These are phyloP conservation scores for Firmiana major DNA, from an alignment of 345 rosid genomes.

Conservation along the genomic window DNA sequence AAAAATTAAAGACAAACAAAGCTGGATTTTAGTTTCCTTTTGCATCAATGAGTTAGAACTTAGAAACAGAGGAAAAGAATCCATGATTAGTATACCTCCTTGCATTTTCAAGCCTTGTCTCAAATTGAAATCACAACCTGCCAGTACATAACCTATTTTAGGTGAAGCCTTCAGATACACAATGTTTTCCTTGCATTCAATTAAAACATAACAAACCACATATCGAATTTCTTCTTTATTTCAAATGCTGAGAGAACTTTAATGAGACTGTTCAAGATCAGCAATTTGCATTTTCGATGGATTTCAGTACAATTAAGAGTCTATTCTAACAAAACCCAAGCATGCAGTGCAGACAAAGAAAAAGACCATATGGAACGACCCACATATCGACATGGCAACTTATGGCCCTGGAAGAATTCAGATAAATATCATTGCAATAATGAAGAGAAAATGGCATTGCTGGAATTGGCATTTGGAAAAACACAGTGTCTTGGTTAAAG, in stretches of 20 bases:
- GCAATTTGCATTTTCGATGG: not conserved
- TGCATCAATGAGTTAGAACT: no score
- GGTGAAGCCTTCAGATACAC: not conserved
- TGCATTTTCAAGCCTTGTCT: not conserved
- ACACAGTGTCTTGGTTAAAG: not conserved
- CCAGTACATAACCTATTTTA: not conserved
- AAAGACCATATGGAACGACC: not conserved
- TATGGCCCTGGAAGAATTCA: not conserved
- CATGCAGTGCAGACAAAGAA: not conserved
- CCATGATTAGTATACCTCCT: not conserved
- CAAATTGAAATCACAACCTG: not conserved
- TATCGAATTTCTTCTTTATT: not conserved
- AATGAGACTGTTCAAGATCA: not conserved
- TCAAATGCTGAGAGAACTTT: not conserved
- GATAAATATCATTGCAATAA: not conserved
- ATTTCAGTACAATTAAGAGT: not conserved
- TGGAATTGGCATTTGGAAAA: not conserved
- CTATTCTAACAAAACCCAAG: not conserved
- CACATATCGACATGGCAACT: not conserved
- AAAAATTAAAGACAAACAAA: not conserved
- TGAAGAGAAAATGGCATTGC: not conserved
- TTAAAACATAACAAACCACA: not conserved
- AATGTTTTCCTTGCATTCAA: not conserved
- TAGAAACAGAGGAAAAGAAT: no score
- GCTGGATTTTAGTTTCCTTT: not conserved